Evolutionary conservation across 164 flowering plant species (phyloP).

Genomic region (Chimonanthus praecox): DNA sequence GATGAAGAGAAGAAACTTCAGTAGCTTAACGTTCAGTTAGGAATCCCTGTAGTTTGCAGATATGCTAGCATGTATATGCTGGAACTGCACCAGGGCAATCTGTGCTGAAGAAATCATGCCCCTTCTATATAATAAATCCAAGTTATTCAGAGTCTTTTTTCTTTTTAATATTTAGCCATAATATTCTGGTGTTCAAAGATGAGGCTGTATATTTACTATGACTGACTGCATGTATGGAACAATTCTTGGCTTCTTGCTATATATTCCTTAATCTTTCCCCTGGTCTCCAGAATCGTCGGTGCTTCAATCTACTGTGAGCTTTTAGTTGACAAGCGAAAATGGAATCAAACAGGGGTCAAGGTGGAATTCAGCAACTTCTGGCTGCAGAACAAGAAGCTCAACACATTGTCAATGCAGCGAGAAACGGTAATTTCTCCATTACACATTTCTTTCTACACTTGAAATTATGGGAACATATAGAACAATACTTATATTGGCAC

Average conservation of each 20-base stretch:
- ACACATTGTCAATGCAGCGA: slow-evolving; percentile 62
- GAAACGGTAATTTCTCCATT: slow-evolving; percentile 35
- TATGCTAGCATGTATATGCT: too few species aligned
- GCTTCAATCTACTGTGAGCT: neutral
- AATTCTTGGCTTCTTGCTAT: slow-evolving; percentile 5
- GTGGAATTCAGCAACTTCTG: slow-evolving; percentile 61
- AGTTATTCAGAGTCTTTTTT: too few species aligned
- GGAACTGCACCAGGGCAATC: too few species aligned
- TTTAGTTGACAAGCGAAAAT: slow-evolving; percentile 23
- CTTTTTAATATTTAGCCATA: neutral
- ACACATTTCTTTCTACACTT: neutral
- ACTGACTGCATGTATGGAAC: neutral
- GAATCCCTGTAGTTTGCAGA: too few species aligned
- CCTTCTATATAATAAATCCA: too few species aligned
- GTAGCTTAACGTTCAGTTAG: too few species aligned
- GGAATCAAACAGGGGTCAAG: slow-evolving; percentile 45
- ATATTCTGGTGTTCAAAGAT: neutral
- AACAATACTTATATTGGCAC: neutral
- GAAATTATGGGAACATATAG: neutral
- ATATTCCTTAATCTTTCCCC: neutral
- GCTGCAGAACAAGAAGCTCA: slow-evolving; percentile 85
- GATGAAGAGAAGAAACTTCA: too few species aligned
- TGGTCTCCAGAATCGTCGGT: neutral
- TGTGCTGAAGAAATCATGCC: too few species aligned
- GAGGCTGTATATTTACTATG: neutral